Evolutionary conservation across 2,329 filamentous ascomycete genomes (phyloP), one percentile per base, ranked within the genome.

Genomic region (Diaporthe vexans): DNA sequence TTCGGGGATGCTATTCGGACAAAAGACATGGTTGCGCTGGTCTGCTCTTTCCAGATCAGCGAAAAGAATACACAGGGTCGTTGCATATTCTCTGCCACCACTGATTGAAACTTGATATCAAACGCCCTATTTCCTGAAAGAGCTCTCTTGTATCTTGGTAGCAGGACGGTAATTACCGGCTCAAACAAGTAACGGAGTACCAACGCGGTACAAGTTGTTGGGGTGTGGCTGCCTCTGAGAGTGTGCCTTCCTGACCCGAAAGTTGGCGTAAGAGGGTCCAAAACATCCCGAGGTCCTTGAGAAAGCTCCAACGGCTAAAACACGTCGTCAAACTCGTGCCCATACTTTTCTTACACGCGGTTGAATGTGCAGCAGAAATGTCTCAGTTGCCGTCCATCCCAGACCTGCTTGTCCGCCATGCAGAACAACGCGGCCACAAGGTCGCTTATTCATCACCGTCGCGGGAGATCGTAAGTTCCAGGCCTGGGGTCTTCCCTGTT

Each of bases 371-470:
- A 43, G 40, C 48, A 54, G 40, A 35, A n/a, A 68, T 68, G 63
- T 26, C 63, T 68, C 46, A 37, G 10, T 9, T 72, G n/a, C n/a
- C 8, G 33, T 56, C 58, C 35, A 29, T 72, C 13, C 43, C 70
- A n/a, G 58, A 72, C 35, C 48, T 65, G 7, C 58, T 72, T 15
- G 17, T 29, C n/a, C 70, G 48, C 5, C 70, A 72, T 35, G 58
- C 58, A 52, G 58, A 40, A 17, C 7, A 48, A 24, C 70, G 70
- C 19, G 58, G 58, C 29, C 43, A 46, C 5, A 61, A 65, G 35
- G 58, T 54, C 21, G 70, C 70, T 29, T 72, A 65, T 24, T 72
- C 58, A 37, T 48, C 21, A 26, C 43, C 70, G 7, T n/a, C 21
- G 7, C 40, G 57, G 7, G 43, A 24, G 10, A 26, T 37, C 1